Percentiles rank a stretch among this genome's conserved stretches.
Conservation (phyloP, 345 rosid species). For the Pelargonium nanum region DNA sequence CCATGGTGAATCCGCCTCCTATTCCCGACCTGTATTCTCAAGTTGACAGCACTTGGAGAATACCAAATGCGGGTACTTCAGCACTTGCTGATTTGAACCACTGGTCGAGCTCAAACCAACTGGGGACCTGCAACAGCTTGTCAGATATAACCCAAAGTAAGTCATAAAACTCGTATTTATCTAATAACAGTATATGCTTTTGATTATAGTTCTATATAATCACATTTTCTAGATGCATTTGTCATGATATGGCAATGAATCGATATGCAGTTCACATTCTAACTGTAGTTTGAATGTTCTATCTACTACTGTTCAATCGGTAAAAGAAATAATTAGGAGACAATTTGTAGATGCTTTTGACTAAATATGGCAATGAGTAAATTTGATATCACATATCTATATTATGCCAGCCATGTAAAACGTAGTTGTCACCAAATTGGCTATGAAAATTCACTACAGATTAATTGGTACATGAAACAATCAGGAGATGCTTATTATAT, state of each 20-base stretch:
- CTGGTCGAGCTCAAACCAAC: constrained; percentile 24
- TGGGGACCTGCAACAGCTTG: constrained; percentile 11
- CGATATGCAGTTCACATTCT: background rate
- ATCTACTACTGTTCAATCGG: no score
- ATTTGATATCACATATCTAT: no score
- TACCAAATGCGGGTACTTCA: constrained; percentile 15
- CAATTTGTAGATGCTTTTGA: no score
- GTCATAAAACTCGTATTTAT: background rate
- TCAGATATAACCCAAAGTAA: background rate
- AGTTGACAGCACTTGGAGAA: constrained; percentile 11
- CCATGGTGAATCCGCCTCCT: background rate
- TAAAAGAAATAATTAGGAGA: no score
- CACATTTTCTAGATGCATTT: background rate
- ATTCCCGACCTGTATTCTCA: constrained; percentile 23
- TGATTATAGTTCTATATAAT: background rate
- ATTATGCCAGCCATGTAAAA: background rate
- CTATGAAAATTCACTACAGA: no score
- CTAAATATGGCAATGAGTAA: no score
- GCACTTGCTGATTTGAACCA: constrained; percentile 18
- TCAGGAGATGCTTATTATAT: no score
- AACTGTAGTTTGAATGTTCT: no score
- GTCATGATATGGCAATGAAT: background rate
- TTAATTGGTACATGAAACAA: no score
- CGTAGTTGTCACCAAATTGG: no score
- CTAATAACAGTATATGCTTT: background rate